phyloP scores from a whole-genome alignment of 805 yeast genomes.

The Torulaspora quercuum region DNA sequence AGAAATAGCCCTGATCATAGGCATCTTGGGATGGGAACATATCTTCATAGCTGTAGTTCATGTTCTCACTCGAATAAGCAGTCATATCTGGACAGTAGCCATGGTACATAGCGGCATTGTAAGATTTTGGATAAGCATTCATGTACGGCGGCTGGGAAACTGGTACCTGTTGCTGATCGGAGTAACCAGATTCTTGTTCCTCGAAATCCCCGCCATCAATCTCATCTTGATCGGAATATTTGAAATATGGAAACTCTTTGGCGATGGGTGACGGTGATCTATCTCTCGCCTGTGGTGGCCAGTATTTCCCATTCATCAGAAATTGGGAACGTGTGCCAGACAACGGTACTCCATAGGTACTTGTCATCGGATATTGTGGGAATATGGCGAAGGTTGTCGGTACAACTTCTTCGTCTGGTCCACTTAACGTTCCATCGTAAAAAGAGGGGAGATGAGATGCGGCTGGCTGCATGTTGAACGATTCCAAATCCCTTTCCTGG shows the following conservation, averaged over 20 bases:
- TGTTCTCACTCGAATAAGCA: conserved; percentile 6
- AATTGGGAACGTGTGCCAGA: conserved; percentile 24
- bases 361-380: conserved; percentile 15
- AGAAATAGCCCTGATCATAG: conserved; percentile 21
- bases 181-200: conserved; percentile 6
- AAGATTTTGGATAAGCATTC: conserved; percentile 15
- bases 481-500: conserved; percentile 17
- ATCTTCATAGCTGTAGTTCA: conserved; percentile 20
- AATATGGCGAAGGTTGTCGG: conserved; percentile 17
- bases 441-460: conserved; percentile 12
- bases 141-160: conserved; percentile 8
- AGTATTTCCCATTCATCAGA: conserved; percentile 28
- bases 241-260: conserved; percentile 12
- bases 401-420: conserved; percentile 18
- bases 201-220: conserved; percentile 4
- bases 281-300: conserved; percentile 17
- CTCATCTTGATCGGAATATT: conserved; percentile 11
- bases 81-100: conserved; percentile 13
- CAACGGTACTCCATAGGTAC: conserved; percentile 21
- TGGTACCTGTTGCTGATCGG: conserved; percentile 12
- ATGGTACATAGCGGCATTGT: conserved; percentile 11
- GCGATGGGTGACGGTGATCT: conserved; percentile 13
- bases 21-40: conserved; percentile 16
- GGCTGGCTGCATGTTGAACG: conserved; percentile 9
- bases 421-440: conserved; percentile 9